Evolutionary conservation across 352 stramenopile genomes (phyloP).

Genomic region (Phytophthora rubi): DNA sequence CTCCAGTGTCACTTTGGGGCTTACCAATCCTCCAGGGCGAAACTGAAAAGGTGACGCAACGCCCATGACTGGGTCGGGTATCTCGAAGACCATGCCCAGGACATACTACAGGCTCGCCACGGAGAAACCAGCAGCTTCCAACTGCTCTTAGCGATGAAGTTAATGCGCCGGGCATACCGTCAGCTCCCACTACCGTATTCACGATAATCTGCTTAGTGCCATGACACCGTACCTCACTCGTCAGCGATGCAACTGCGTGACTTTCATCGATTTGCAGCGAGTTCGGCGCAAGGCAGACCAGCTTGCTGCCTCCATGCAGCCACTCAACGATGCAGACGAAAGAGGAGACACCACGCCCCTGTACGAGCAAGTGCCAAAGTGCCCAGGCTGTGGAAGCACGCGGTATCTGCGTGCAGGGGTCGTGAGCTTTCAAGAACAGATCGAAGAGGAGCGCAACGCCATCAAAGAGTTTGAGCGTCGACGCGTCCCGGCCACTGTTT

Average conservation of each 20-base stretch:
- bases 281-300: slow-evolving; percentile 46
- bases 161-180: neutral
- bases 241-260: slow-evolving; percentile 78
- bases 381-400: slow-evolving; percentile 68
- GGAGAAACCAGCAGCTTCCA: neutral
- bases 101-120: slow-evolving; percentile 1
- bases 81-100: slow-evolving; percentile 14
- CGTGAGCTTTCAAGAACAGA: slow-evolving; percentile 81
- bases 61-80: neutral
- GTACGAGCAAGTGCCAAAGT: slow-evolving; percentile 71
- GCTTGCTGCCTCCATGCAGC: slow-evolving; percentile 1
- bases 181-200: neutral
- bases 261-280: slow-evolving; percentile 70
- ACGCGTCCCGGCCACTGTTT: slow-evolving; percentile 51
- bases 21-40: neutral
- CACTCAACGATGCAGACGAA: slow-evolving; percentile 9
- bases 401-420: slow-evolving; percentile 76
- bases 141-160: neutral
- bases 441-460: slow-evolving; percentile 62
- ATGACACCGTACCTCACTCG: slow-evolving; percentile 82
- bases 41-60: neutral
- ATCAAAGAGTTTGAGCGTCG: slow-evolving; percentile 74
- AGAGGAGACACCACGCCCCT: slow-evolving; percentile 20
- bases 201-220: slow-evolving; percentile 28
- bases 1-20: neutral